A percentile compares a stretch with the other conserved stretches of the same genome.
Conservation (phyloP, 129 eudicot genomes). For the Flaveria linearis region DNA sequence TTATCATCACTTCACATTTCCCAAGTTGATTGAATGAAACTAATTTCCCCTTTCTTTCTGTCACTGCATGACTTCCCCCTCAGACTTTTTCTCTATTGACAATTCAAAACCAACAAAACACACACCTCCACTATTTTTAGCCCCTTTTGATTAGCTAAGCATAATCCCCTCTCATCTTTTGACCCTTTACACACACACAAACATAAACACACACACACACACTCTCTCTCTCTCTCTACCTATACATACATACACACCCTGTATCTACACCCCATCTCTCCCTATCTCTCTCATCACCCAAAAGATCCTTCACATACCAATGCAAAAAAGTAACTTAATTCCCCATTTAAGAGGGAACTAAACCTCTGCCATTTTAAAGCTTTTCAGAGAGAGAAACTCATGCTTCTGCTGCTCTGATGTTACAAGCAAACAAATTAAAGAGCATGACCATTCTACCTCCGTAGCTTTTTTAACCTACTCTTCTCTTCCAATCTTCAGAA, state of each 20-base stretch:
- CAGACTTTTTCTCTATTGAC: slow-evolving; percentile 42
- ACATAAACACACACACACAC: no score
- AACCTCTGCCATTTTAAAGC: slow-evolving; percentile 36
- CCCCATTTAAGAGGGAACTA: slow-evolving; percentile 46
- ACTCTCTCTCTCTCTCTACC: neutral
- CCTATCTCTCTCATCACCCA: slow-evolving; percentile 8
- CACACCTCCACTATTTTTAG: slow-evolving; percentile 37
- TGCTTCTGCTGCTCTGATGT: slow-evolving; percentile 43
- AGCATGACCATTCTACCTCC: slow-evolving; percentile 40
- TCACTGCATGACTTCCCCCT: slow-evolving; percentile 42
- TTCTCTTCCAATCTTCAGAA: neutral
- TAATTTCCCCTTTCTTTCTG: slow-evolving; percentile 47
- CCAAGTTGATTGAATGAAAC: slow-evolving; percentile 51
- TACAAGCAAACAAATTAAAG: slow-evolving; percentile 40
- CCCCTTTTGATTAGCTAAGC: slow-evolving; percentile 37
- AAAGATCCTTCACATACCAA: slow-evolving; percentile 34
- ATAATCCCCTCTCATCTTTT: slow-evolving; percentile 12
- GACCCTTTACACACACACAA: neutral
- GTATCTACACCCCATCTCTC: slow-evolving; percentile 5
- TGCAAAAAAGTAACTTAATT: slow-evolving; percentile 26
- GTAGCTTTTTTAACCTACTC: slow-evolving; percentile 42
- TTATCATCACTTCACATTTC: slow-evolving; percentile 41
- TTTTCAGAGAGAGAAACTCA: slow-evolving; percentile 37
- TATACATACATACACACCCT: slow-evolving; percentile 25
- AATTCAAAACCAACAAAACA: slow-evolving; percentile 31